Evolutionary conservation across 2,329 filamentous ascomycete genomes (phyloP), one percentile per base, ranked within the genome.

Genomic region (Arachnomyces sp.): DNA sequence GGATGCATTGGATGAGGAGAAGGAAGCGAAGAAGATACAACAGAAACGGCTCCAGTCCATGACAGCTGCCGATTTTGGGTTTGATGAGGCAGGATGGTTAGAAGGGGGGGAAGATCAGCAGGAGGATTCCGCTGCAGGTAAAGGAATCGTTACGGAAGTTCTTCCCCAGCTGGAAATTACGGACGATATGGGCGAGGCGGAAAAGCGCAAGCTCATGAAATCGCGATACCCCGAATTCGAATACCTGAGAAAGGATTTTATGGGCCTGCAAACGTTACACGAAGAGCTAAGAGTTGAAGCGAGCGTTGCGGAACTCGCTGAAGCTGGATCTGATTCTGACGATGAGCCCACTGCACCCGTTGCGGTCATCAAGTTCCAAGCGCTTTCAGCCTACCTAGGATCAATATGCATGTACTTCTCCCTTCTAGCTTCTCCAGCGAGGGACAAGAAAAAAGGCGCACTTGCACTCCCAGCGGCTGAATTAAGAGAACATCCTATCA

Each of bases 321-420:
- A 77, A 39, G 56, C 61, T 15, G 46, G 66, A 12, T 47, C 49
- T 40, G 46, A 66, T 11, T 47, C 49, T 40, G 48, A 58, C 16
- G 43, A 45, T 13, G 42, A 49, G 29, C 49, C 55, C 14, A 28
- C 34, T 39, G 45, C 55, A 3, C 76, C 77, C 2, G 60, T 82
- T n/a, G 68, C 76, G 15, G 70, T 80, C 7, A 72, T 86, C 43
- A 92, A 90, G 59, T 81, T 84, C 57, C 81, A 86, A 60, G 79
- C 89, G 8, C 70, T 94, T 30, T 82, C 85, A 4, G 85, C 88
- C 44, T 96, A 98, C 57, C 71, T 96, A 16, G 87, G 84, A 32
- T 76, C 86, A 1, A 71, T 98, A 50, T 82, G 84, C 36, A 89
- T 94, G 78, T 98, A 98, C 63, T 94, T 98, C 60, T 85, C 89